phyloP scores from a whole-genome alignment of 2,329 filamentous ascomycete species.

The Aureobasidium sp. region DNA sequence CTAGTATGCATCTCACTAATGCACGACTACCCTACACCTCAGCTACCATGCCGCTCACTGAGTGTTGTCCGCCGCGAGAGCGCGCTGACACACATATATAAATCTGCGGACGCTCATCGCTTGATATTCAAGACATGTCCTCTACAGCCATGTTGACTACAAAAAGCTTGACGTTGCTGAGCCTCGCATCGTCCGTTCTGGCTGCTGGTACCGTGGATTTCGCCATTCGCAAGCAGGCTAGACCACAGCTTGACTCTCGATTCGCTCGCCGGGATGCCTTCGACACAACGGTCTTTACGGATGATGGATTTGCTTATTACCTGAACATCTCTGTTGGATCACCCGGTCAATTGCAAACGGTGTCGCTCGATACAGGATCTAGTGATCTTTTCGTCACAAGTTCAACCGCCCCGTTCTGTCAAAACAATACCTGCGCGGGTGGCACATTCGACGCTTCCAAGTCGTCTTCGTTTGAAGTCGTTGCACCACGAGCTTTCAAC shows the following conservation, averaged over 20 bases:
- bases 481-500: conserved; percentile 25
- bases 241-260: neutral
- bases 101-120: neutral
- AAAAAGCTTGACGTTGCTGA: neutral
- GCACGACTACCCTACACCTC: neutral
- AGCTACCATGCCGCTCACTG: neutral
- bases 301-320: neutral
- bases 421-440: conserved; percentile 24
- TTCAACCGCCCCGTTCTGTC: conserved; percentile 23
- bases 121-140: neutral
- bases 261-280: neutral
- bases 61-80: neutral
- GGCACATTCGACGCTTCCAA: conserved; percentile 25
- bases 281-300: neutral
- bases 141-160: neutral
- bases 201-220: neutral
- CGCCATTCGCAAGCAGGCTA: neutral
- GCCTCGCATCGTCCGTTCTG: neutral
- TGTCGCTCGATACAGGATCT: conserved; percentile 30
- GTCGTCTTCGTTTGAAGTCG: conserved; percentile 25
- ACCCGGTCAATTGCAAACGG: conserved; percentile 27
- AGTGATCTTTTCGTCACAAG: conserved; percentile 30
- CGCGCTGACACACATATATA: neutral
- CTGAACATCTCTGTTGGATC: conserved; percentile 26
- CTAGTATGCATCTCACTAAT: neutral